phyloP scores from a whole-genome alignment of 371 early-diverging fungal species.

The Mucor circinelloides region DNA sequence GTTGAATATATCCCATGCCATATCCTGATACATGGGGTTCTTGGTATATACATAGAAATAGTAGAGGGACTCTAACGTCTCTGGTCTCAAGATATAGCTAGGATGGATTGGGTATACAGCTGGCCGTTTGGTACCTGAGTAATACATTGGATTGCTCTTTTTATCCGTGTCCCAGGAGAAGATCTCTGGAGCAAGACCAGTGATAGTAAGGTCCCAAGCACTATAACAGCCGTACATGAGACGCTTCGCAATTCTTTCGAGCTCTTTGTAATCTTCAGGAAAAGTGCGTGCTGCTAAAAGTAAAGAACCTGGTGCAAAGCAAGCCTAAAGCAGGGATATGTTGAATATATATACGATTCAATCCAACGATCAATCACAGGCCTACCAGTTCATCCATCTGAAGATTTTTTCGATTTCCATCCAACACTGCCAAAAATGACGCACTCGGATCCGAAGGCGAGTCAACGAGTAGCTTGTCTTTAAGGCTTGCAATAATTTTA shows the following conservation, averaged over 20 bases:
- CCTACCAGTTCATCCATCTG: constrained; percentile 49
- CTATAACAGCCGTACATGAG: constrained; percentile 45
- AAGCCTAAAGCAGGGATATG: constrained; percentile 18
- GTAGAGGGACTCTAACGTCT: constrained; percentile 79
- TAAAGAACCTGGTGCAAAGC: constrained; percentile 46
- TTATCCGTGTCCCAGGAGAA: constrained; percentile 31
- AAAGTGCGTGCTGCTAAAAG: constrained; percentile 35
- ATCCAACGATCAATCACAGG: background rate
- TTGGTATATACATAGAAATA: constrained; percentile 72
- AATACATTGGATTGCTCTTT: background rate
- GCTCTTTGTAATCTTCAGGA: constrained; percentile 24
- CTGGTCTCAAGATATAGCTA: constrained; percentile 53
- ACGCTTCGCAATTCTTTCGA: constrained; percentile 29
- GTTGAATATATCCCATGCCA: constrained; percentile 74
- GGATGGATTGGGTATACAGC: constrained; percentile 29
- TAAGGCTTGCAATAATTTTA: constrained; percentile 24
- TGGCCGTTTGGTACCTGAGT: constrained; percentile 14
- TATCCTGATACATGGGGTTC: constrained; percentile 67
- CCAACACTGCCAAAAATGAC: constrained; percentile 28
- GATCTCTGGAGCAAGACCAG: constrained; percentile 47
- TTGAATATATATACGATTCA: background rate
- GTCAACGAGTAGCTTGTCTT: constrained; percentile 27
- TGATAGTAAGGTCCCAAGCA: constrained; percentile 42
- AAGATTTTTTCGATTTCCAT: constrained; percentile 11
- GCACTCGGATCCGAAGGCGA: constrained; percentile 26